These are phyloP conservation scores for Botrytis squamosa DNA, from an alignment of 2,329 filamentous ascomycete genomes.

Conservation along the genomic window DNA sequence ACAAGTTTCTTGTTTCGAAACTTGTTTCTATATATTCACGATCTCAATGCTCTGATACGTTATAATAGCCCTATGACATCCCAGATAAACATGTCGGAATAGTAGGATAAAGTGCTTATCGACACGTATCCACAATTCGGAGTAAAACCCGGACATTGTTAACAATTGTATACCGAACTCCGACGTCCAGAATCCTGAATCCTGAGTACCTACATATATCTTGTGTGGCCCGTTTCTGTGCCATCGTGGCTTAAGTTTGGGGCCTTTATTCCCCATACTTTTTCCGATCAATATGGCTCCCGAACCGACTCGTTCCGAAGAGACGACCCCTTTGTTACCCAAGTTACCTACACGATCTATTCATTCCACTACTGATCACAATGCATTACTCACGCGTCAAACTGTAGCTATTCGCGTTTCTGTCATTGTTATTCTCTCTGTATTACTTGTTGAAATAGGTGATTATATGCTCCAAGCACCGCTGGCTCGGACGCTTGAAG, in stretches of 20 bases:
- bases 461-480: conserved; percentile 44
- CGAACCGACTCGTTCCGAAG: not conserved
- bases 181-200: not conserved
- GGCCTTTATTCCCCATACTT: not conserved
- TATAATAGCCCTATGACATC: not conserved
- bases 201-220: not conserved
- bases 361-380: not conserved
- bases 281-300: not conserved
- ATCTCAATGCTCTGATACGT: not conserved
- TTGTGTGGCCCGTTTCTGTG: not conserved
- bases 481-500: conserved; percentile 51
- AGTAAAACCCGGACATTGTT: not conserved
- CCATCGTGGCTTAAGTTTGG: not conserved
- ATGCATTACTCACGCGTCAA: not conserved
- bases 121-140: not conserved
- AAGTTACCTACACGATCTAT: not conserved
- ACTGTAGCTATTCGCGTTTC: conserved; percentile 7
- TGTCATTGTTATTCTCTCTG: not conserved
- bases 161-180: not conserved
- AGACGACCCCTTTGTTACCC: conserved; percentile 1
- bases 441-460: conserved; percentile 46
- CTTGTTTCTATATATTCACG: not conserved
- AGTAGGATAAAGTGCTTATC: conserved; percentile 2
- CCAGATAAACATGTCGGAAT: not conserved
- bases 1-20: not conserved